Conservation (phyloP, 176 grass and related monocot genomes). For the Eragrostis nindensis region DNA sequence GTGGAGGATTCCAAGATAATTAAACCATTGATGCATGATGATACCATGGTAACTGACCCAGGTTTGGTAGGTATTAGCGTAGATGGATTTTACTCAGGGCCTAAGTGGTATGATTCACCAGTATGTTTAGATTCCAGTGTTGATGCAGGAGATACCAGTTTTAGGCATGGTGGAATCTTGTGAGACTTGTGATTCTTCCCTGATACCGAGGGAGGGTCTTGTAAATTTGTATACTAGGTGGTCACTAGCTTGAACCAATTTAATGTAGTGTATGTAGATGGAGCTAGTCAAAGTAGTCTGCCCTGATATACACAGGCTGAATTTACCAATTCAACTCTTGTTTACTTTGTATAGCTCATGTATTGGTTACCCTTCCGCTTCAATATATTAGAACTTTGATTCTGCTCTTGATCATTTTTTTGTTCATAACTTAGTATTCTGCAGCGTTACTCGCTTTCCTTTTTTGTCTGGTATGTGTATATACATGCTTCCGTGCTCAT, state of each 20-base stretch:
- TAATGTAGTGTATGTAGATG: constrained; percentile 48
- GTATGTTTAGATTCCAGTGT: constrained; percentile 77
- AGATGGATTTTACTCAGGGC: constrained; percentile 84
- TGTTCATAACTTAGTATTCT: constrained; percentile 16
- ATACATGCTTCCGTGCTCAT: fast-evolving
- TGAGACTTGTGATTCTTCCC: constrained; percentile 50
- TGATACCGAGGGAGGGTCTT: constrained; percentile 48
- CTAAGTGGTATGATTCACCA: constrained; percentile 98
- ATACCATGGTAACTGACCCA: constrained; percentile 72
- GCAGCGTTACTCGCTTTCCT: neutral
- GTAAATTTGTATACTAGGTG: constrained; percentile 95
- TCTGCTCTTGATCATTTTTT: constrained; percentile 29
- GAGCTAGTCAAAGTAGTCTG: constrained; percentile 48
- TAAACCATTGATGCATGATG: constrained; percentile 83
- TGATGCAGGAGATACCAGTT: constrained; percentile 62
- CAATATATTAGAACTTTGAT: constrained; percentile 12
- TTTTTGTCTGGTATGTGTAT: too few relatives aligned
- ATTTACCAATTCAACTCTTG: constrained; percentile 41
- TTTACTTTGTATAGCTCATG: constrained; percentile 41
- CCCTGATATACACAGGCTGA: constrained; percentile 48
- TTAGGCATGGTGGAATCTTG: constrained; percentile 76
- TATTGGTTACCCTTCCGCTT: constrained; percentile 38
- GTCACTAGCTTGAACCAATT: constrained; percentile 52
- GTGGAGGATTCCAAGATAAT: constrained; percentile 86
- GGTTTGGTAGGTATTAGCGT: constrained; percentile 80